Evolutionary conservation across 495 filamentous ascomycete genomes (phyloP).

Genomic region (Annulohypoxylon bovei): DNA sequence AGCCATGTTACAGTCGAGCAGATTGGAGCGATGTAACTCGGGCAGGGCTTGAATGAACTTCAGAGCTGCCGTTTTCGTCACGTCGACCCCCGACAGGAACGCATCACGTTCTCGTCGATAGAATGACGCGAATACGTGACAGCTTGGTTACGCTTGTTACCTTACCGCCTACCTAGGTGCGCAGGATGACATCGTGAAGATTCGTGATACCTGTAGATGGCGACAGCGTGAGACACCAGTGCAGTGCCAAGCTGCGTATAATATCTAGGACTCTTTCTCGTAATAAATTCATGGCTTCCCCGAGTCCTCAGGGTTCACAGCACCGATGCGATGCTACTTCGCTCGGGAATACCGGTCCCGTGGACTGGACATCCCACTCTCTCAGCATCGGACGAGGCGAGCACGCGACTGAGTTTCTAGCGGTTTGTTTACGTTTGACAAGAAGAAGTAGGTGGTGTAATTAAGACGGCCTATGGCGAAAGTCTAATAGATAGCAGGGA

Average conservation of each 20-base stretch:
- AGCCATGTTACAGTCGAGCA: slow-evolving; percentile 8
- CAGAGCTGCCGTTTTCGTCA: slow-evolving; percentile 42
- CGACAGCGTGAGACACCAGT: slow-evolving; percentile 13
- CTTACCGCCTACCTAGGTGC: background rate
- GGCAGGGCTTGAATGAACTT: slow-evolving; percentile 30
- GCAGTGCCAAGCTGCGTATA: background rate
- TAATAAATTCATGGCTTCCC: slow-evolving; percentile 18
- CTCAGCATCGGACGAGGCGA: background rate
- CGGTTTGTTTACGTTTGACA: slow-evolving; percentile 1
- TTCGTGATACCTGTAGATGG: slow-evolving; percentile 28
- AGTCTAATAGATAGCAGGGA: background rate
- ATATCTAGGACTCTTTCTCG: slow-evolving; percentile 18
- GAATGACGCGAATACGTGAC: slow-evolving; percentile 34
- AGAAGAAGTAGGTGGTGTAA: slow-evolving; percentile 10
- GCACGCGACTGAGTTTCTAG: slow-evolving; percentile 13
- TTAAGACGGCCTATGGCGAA: background rate
- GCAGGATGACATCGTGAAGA: slow-evolving; percentile 35
- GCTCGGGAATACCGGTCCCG: slow-evolving; percentile 16
- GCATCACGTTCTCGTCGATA: slow-evolving; percentile 34
- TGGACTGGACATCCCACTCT: slow-evolving; percentile 9
- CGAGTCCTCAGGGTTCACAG: slow-evolving; percentile 20
- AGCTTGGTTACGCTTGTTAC: slow-evolving; percentile 9
- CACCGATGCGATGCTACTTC: slow-evolving; percentile 27
- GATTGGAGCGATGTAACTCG: slow-evolving; percentile 35
- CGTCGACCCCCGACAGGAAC: slow-evolving; percentile 7